phyloP scores from a whole-genome alignment of 306 rosid genomes.

The Dicorynia guianensis region DNA sequence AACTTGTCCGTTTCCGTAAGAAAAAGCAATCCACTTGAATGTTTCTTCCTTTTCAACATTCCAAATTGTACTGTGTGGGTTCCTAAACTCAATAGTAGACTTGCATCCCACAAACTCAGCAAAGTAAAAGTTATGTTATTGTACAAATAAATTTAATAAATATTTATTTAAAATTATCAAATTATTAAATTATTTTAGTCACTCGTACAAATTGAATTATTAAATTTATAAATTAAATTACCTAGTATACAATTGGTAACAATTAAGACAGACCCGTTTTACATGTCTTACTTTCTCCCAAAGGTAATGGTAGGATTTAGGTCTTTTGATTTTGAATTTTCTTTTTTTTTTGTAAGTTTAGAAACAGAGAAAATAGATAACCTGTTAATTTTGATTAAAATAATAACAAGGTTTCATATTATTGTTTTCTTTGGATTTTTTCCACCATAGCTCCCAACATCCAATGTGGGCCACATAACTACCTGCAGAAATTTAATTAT shows the following conservation, averaged over 20 bases:
- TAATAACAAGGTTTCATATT: not conserved
- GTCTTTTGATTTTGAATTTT: not conserved
- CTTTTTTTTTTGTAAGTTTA: not conserved
- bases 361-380: not conserved
- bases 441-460: not conserved
- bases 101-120: too few species aligned
- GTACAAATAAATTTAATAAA: too few species aligned
- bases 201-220: too few species aligned
- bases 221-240: too few species aligned
- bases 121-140: too few species aligned
- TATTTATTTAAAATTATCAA: too few species aligned
- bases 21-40: too few species aligned
- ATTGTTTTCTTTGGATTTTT: not conserved
- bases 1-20: not conserved
- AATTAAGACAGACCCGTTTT: too few species aligned
- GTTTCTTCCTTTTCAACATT: not conserved
- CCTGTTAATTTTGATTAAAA: not conserved
- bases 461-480: not conserved
- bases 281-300: too few species aligned
- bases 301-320: too few species aligned
- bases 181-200: too few species aligned
- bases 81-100: slow-evolving; percentile 38
- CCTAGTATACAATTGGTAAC: too few species aligned
- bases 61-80: slow-evolving; percentile 29
- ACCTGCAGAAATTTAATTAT: not conserved